Conservation (phyloP, 169 alveolate species). For the Plasmodium blacklocki region DNA sequence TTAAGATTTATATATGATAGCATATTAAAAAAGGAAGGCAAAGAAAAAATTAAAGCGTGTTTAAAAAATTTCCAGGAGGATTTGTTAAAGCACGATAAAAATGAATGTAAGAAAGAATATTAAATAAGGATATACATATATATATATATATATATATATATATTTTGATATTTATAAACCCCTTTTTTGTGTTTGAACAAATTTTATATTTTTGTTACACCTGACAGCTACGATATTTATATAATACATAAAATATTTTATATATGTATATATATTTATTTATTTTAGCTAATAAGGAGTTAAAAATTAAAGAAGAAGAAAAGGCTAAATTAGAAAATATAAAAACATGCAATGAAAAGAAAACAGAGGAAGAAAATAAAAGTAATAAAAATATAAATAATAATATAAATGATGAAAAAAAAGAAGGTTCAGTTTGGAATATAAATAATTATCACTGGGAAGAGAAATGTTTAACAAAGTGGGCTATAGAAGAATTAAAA, state of each 20-base stretch:
- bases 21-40: slow-evolving; percentile 43
- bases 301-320: slow-evolving; percentile 17
- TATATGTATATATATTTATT: background rate
- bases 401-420: slow-evolving; percentile 17
- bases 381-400: background rate
- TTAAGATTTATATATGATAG: slow-evolving; percentile 10
- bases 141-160: background rate
- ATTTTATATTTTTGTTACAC: background rate
- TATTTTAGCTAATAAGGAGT: slow-evolving; percentile 28
- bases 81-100: slow-evolving; percentile 42
- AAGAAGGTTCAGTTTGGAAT: slow-evolving; percentile 81
- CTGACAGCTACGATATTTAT: background rate
- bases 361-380: background rate
- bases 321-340: slow-evolving; percentile 29
- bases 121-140: background rate
- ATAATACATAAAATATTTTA: background rate
- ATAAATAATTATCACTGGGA: slow-evolving; percentile 85
- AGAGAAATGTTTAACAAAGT: slow-evolving; percentile 78
- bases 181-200: background rate
- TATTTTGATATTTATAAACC: background rate
- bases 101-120: slow-evolving; percentile 31
- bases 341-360: background rate
- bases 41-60: slow-evolving; percentile 33
- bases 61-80: slow-evolving; percentile 36
- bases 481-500: slow-evolving; percentile 79